Evolutionary conservation across 1,284 basidiomycete genomes (phyloP).

Genomic region (Naganishia liquefaciens): DNA sequence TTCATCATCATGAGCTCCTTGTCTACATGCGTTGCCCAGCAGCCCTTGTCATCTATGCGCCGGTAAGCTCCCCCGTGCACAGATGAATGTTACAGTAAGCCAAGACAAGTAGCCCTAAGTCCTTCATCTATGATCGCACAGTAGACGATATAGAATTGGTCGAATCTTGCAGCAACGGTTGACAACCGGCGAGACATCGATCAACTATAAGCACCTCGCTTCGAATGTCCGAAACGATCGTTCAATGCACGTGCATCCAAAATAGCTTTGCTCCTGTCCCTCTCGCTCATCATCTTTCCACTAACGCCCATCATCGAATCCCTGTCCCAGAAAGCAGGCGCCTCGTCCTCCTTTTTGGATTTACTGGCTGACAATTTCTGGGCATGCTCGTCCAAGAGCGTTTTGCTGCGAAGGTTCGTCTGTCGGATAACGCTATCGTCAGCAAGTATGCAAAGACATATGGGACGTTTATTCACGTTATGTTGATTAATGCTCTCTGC

Average conservation of each 20-base stretch:
- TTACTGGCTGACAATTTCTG: slow-evolving; percentile 34
- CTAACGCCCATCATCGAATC: slow-evolving; percentile 79
- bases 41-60: too few relatives aligned
- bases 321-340: slow-evolving; percentile 80
- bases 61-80: too few relatives aligned
- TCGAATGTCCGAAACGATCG: slow-evolving; percentile 69
- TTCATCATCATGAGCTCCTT: too few relatives aligned
- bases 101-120: too few relatives aligned
- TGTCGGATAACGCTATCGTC: slow-evolving; percentile 45
- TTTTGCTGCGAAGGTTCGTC: slow-evolving; percentile 66
- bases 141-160: too few relatives aligned
- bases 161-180: too few relatives aligned
- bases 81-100: too few relatives aligned
- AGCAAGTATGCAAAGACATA: neutral
- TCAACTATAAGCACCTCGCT: slow-evolving; percentile 49
- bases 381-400: slow-evolving; percentile 69
- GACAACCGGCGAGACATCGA: neutral
- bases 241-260: slow-evolving; percentile 74
- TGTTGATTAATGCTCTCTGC: slow-evolving; percentile 71
- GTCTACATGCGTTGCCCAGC: too few relatives aligned
- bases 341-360: slow-evolving; percentile 59
- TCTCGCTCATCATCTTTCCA: slow-evolving; percentile 81
- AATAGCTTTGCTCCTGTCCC: slow-evolving; percentile 71
- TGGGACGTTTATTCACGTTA: slow-evolving; percentile 62
- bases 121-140: too few relatives aligned